These are phyloP conservation scores for Rosa persica DNA, from an alignment of 306 rosid species.

Conservation along the genomic window DNA sequence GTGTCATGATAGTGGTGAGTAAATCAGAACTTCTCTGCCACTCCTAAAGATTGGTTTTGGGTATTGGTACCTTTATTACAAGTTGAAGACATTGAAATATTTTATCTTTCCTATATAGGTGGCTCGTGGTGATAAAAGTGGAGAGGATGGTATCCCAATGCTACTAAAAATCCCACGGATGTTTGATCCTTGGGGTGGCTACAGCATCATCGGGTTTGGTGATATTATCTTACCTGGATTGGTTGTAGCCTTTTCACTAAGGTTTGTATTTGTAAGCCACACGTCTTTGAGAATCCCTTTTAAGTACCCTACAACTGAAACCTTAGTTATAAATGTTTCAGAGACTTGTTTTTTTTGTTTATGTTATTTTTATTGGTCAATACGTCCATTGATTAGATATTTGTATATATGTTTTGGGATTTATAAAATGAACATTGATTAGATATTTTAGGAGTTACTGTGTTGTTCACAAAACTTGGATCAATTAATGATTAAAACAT, in stretches of 20 bases:
- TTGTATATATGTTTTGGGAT: neutral
- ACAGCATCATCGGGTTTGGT: slow-evolving; percentile 95
- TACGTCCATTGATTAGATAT: neutral
- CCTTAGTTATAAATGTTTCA: neutral
- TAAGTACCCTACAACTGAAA: neutral
- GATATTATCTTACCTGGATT: slow-evolving; percentile 97
- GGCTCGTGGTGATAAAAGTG: slow-evolving; percentile 97
- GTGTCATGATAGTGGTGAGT: slow-evolving; percentile 99
- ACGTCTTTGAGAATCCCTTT: slow-evolving; percentile 10
- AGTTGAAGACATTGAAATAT: slow-evolving; percentile 1
- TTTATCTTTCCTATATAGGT: slow-evolving; percentile 52
- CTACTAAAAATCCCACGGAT: slow-evolving; percentile 92
- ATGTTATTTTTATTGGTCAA: neutral
- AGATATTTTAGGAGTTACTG: neutral
- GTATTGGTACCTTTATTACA: neutral
- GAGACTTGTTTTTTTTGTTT: too few relatives aligned
- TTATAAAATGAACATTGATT: neutral
- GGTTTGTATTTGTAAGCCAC: slow-evolving; percentile 47
- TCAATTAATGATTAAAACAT: slow-evolving; percentile 8
- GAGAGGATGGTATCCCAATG: slow-evolving; percentile 99
- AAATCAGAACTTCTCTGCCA: slow-evolving; percentile 3
- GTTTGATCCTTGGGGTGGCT: slow-evolving; percentile 99
- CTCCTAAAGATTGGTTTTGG: slow-evolving; percentile 1
- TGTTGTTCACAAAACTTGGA: neutral
- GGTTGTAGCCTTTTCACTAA: slow-evolving; percentile 87